Base-by-base conservation (phyloP, 2,329 filamentous ascomycete species). In the Macrophomina phaseolina region DNA sequence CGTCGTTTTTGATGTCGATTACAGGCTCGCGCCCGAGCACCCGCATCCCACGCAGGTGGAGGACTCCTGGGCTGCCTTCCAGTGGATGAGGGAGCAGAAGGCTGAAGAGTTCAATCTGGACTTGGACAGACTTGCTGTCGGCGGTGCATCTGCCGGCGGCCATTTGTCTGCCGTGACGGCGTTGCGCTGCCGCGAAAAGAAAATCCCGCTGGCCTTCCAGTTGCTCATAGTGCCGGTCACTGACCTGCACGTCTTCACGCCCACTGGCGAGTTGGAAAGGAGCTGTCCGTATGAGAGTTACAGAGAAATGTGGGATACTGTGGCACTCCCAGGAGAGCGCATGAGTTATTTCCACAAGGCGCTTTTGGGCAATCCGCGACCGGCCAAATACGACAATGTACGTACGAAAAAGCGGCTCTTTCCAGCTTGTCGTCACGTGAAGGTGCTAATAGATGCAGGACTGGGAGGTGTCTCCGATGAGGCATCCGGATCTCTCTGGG, bases 381-480 rank as follows among this genome's bases (percentile, higher is more conserved):
- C 77, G 34, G 69, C 71, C 32, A 70, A 68, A 51, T 78, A 75
- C 23, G 70, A 73, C 16, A 74, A 79, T 66, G 78, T 81, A 66
- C 71, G 76, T 46, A 18, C 38, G 40, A 51, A 40, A 45, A 5
- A 12, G 14, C 23, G 48, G 56, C 4, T 12, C 42, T 32, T 23
- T 23, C 23, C 23, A 7, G 42, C n/a, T 34, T 12, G 8, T 40
- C 7, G 46, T 9, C 4, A 18, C 1, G 8, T 6, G 8, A 11
- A 18, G 36, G 48, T 23, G 16, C 38, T 64, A 45, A 64, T 14
- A 18, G 8, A 30, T 6, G 5, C 6, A 79, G 77, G 76, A 81
- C 67, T 81, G 79, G 79, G 80, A 77, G 63, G 79, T 81, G 51
- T 80, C 78, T 4, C 79, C 79, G 3, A 80, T 81, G n/a, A 68